Base-by-base conservation (phyloP, 2,329 filamentous ascomycete species). In the Apiospora koreana region DNA sequence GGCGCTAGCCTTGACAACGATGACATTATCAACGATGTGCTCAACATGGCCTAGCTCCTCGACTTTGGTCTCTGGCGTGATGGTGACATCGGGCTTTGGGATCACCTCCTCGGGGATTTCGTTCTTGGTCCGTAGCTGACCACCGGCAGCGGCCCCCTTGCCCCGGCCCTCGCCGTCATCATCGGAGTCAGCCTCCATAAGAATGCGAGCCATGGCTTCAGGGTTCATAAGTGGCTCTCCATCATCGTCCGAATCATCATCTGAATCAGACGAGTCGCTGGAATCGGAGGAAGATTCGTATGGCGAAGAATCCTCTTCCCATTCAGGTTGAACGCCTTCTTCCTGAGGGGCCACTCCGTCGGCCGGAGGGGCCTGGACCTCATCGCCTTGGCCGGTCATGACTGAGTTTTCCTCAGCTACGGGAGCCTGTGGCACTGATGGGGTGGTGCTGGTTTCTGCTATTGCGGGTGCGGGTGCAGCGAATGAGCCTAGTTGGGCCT, bases 181-280 rank as follows among this genome's bases (percentile, higher is more conserved):
- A 69, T 96, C 94, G 1, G 93, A 94, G 1, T 90, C 93, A 42
- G 87, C 91, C 73, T 95, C 94, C 94, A 98, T 97, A 28, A 98
- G 84, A 66, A 97, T 90, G 43, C 92, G 91, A 0, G 93, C 94
- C 70, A 93, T 92, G 79, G 97, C 94, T 76, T 95, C 94, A 2
- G 94, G 89, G 69, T 91, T 91, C 1, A 98, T 85, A 54, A 95
- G 86, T 68, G 93, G 88, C 75, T 94, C 94, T 41, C 88, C 88
- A 71, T 90, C 90, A 68, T 88, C 87, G 1, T 87, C 88, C 71
- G 88, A 87, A 69, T 89, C 87, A 67, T 87, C 86, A n/a, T 87
- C 88, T 0, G 87, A 88, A 48, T 87, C 87, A 72, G 91, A 88
- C 2, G 89, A 90, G 75, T 82, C 85, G 77, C 83, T 86, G 5